Evolutionary conservation across 1,284 basidiomycete genomes (phyloP), one percentile per base, ranked within the genome.

Genomic region (Somion occarium): DNA sequence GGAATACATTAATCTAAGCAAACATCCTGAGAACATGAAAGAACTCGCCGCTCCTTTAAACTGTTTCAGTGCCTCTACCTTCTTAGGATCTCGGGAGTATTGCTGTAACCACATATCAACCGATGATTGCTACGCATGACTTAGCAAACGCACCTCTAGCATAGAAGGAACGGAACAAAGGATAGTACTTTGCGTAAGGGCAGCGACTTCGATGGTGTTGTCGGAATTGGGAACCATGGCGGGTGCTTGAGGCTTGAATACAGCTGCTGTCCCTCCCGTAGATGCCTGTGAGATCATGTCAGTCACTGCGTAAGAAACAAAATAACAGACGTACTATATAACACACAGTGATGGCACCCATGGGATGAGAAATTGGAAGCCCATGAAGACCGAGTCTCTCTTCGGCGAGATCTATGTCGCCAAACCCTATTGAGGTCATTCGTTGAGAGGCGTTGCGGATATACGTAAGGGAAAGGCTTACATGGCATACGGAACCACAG

Each of bases 31-130:
- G 23, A 24, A 52, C 19, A 24, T 18, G n/a, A 15, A 25, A n/a
- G n/a, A n/a, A 44, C 56, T 42, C n/a, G 57, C 58, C 13, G 61
- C 48, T n/a, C 55, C 57, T 18, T 50, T 53, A 18, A 59, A 26
- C 2, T 46, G 43, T 18, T 46, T 46, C 49, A 53, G 23, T 18
- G 41, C 22, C n/a, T 19, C 3, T 12, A 53, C 38, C 37, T 50
- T 51, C 18, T 12, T 26, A 3, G 42, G 49, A 25, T 51, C 52
- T 25, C 5, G 12, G 12, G 44, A 15, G 43, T 48, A 53, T 38
- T 53, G 41, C 52, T 53, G 34, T 3, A 15, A 46, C 1, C 13
- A 34, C 3, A 19, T 2, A 2, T 5, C 18, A 23, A 44, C 30
- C 30, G 26, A 43, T 27, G 38, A 34, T 34, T 30, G 13, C 23